phyloP scores from a whole-genome alignment of 805 yeast species.

The Yamadazyma insecticola region DNA sequence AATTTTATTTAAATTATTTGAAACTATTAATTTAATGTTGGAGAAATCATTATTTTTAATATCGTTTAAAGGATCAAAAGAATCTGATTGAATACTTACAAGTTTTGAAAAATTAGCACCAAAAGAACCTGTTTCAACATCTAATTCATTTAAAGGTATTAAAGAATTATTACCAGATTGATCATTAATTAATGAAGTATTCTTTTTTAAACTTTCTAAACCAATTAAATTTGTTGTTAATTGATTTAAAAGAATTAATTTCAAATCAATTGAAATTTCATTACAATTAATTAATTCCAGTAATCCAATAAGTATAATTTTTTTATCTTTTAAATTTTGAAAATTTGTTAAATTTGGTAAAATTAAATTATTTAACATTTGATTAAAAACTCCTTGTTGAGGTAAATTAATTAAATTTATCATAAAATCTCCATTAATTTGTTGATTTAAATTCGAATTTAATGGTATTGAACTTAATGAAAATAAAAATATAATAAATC shows the following conservation, averaged over 20 bases:
- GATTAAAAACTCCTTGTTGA: constrained; percentile 56
- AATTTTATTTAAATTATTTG: constrained; percentile 23
- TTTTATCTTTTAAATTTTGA: constrained; percentile 52
- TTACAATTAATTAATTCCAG: constrained; percentile 35
- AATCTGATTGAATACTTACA: constrained; percentile 53
- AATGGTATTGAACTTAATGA: constrained; percentile 42
- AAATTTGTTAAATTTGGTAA: constrained; percentile 47
- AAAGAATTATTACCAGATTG: constrained; percentile 6
- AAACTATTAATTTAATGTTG: constrained; percentile 22
- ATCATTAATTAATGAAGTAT: constrained; percentile 2
- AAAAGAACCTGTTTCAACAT: constrained; percentile 66
- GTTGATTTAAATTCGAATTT: constrained; percentile 12
- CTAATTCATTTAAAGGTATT: constrained; percentile 43
- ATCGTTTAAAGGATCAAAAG: constrained; percentile 67
- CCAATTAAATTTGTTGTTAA: constrained; percentile 24
- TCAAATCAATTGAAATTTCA: constrained; percentile 18
- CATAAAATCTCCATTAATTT: constrained; percentile 40
- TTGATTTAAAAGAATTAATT: constrained; percentile 28
- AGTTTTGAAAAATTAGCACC: constrained; percentile 83
- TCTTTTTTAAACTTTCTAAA: constrained; percentile 22
- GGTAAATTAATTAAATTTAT: constrained; percentile 67
- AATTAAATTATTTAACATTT: constrained; percentile 45
- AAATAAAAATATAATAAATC: constrained; percentile 54
- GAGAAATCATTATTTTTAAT: constrained; percentile 35
- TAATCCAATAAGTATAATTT: constrained; percentile 48